phyloP scores from a whole-genome alignment of 768 basidiomycete species.

The Suillus cothurnatus region DNA sequence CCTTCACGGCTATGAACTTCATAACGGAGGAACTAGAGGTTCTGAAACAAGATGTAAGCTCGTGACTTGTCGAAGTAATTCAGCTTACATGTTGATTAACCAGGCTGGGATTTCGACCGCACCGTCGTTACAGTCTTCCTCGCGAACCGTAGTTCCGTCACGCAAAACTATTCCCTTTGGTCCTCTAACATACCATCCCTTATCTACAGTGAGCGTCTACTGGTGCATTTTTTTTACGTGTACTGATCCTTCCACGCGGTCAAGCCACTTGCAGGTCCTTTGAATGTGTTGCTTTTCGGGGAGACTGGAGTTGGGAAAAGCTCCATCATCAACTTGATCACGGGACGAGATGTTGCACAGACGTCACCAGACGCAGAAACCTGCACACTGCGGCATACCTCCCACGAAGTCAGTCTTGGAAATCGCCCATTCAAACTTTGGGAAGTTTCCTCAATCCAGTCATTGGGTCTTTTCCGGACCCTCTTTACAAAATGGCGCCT shows the following conservation, averaged over 20 bases:
- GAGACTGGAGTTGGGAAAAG: not conserved
- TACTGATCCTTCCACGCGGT: not conserved
- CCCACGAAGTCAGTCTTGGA: slow-evolving; percentile 27
- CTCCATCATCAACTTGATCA: slow-evolving; percentile 12
- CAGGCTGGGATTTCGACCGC: no score
- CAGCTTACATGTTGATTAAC: no score
- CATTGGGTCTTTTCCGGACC: slow-evolving; percentile 22
- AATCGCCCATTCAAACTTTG: slow-evolving; percentile 28
- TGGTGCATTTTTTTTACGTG: not conserved
- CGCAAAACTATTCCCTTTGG: not conserved
- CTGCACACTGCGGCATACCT: slow-evolving; percentile 35
- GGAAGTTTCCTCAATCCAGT: slow-evolving; percentile 36
- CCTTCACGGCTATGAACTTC: not conserved
- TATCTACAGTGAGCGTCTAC: not conserved
- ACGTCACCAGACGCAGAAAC: slow-evolving; percentile 34
- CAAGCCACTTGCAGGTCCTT: not conserved
- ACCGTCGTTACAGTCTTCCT: no score
- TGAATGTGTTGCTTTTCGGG: not conserved
- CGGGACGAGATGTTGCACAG: slow-evolving; percentile 28
- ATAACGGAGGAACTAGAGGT: not conserved
- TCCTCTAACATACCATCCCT: not conserved
- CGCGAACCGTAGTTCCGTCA: no score
- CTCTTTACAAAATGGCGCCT: slow-evolving; percentile 19
- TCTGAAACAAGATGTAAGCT: not conserved
- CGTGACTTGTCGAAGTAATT: not conserved